Evolutionary conservation across 345 rosid genomes (phyloP).

Genomic region (Euphorbia peplus): DNA sequence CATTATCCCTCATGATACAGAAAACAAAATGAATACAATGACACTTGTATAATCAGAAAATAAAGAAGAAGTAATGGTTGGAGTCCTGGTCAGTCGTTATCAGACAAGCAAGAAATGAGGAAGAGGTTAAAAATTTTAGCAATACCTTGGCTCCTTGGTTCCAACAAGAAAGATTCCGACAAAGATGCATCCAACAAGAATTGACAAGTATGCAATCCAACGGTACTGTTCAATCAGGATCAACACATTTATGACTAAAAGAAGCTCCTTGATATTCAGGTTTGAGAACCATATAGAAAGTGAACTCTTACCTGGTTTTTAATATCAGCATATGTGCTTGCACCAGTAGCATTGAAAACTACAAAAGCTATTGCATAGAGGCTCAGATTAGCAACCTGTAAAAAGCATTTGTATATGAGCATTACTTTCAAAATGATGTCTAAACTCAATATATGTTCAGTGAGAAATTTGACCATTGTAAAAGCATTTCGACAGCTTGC

Average conservation of each 20-base stretch:
- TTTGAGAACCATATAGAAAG: neutral
- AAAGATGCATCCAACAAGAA: constrained; percentile 74
- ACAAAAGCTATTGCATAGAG: constrained; percentile 73
- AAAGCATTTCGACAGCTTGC: constrained; percentile 96
- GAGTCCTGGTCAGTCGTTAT: neutral
- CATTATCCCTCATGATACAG: neutral
- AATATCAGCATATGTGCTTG: constrained; percentile 51
- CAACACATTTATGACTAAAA: constrained; percentile 16
- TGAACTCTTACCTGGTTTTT: constrained; percentile 62
- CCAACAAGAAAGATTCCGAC: constrained; percentile 76
- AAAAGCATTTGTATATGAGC: constrained; percentile 13
- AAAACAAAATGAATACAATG: neutral
- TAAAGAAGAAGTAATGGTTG: neutral
- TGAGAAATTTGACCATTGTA: constrained; percentile 60
- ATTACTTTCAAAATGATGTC: neutral
- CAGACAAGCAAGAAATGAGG: constrained; percentile 7
- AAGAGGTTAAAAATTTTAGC: constrained; percentile 13
- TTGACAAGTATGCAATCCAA: constrained; percentile 86
- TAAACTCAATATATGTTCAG: constrained; percentile 2
- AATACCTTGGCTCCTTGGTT: constrained; percentile 83
- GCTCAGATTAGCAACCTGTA: constrained; percentile 87
- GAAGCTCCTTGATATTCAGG: constrained; percentile 6
- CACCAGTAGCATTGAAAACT: constrained; percentile 51
- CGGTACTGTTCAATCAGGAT: constrained; percentile 57
- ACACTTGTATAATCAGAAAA: neutral